phyloP scores from a whole-genome alignment of 2,329 filamentous ascomycete genomes.

The Stemphylium lycopersici region DNA sequence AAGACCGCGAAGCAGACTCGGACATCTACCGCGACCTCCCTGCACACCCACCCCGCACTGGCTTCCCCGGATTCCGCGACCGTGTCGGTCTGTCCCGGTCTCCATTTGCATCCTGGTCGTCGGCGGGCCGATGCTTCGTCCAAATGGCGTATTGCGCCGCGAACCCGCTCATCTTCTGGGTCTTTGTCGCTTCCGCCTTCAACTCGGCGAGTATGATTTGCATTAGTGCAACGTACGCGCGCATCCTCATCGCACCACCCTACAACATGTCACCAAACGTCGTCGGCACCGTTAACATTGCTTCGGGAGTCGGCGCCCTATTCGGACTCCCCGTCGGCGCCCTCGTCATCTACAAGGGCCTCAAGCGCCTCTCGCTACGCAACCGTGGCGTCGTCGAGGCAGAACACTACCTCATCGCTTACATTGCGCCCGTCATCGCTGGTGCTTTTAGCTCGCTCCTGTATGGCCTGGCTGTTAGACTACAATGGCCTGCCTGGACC shows the following conservation, averaged over 20 bases:
- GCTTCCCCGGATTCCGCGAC: slow-evolving; percentile 15
- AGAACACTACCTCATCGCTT: slow-evolving; percentile 40
- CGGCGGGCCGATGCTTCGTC: slow-evolving; percentile 30
- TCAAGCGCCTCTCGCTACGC: slow-evolving; percentile 27
- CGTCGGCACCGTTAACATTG: slow-evolving; percentile 29
- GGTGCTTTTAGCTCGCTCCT: slow-evolving; percentile 30
- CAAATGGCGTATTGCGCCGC: slow-evolving; percentile 37
- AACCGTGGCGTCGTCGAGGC: slow-evolving; percentile 40
- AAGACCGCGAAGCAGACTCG: slow-evolving; percentile 39
- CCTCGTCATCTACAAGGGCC: slow-evolving; percentile 13
- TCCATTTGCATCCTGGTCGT: slow-evolving; percentile 33
- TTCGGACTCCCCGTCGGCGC: slow-evolving; percentile 23
- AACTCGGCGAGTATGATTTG: slow-evolving; percentile 41
- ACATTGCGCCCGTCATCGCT: slow-evolving; percentile 34
- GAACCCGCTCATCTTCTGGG: slow-evolving; percentile 44
- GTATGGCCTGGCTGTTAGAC: slow-evolving; percentile 33
- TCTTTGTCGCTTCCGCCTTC: slow-evolving; percentile 30
- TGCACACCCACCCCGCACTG: slow-evolving; percentile 16
- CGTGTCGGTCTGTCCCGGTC: slow-evolving; percentile 30
- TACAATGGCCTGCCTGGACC: slow-evolving; percentile 15
- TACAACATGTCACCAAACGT: slow-evolving; percentile 27
- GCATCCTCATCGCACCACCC: slow-evolving; percentile 25
- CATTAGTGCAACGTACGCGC: slow-evolving; percentile 35
- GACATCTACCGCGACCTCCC: slow-evolving; percentile 35
- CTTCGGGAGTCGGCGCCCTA: slow-evolving; percentile 26